phyloP scores from a whole-genome alignment of 164 flowering plant genomes.

The Cinnamomum chago region DNA sequence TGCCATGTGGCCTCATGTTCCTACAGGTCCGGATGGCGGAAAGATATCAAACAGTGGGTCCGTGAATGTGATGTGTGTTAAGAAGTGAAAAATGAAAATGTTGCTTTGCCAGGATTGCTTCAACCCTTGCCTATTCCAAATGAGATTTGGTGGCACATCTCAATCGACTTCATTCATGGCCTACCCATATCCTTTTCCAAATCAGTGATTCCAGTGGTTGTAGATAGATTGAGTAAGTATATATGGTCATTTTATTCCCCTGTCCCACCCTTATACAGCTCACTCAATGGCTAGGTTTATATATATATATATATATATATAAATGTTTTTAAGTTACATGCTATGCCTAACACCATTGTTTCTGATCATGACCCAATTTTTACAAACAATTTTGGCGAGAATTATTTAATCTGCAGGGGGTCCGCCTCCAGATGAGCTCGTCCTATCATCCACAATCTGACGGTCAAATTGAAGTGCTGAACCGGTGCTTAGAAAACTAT shows the following conservation, averaged over 20 bases:
- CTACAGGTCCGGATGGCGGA: background rate
- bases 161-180: background rate
- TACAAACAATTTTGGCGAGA: background rate
- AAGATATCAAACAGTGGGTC: background rate
- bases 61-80: background rate
- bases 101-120: background rate
- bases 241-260: too few species aligned
- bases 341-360: background rate
- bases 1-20: too few species aligned
- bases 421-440: background rate
- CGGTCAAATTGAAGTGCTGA: background rate
- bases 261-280: background rate
- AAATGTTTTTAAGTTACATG: background rate
- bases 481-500: background rate
- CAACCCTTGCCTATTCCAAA: background rate
- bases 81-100: background rate
- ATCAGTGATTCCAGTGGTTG: background rate
- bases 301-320: too few species aligned
- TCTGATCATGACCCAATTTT: background rate
- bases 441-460: conserved; percentile 4
- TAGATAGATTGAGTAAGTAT: background rate
- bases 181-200: background rate
- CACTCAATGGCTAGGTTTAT: background rate
- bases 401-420: background rate
- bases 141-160: background rate